Percentiles rank a stretch among this genome's conserved stretches.
These are phyloP conservation scores for Salicornia ramosissima DNA, from an alignment of 148 eudicot genomes.

Conservation along the genomic window DNA sequence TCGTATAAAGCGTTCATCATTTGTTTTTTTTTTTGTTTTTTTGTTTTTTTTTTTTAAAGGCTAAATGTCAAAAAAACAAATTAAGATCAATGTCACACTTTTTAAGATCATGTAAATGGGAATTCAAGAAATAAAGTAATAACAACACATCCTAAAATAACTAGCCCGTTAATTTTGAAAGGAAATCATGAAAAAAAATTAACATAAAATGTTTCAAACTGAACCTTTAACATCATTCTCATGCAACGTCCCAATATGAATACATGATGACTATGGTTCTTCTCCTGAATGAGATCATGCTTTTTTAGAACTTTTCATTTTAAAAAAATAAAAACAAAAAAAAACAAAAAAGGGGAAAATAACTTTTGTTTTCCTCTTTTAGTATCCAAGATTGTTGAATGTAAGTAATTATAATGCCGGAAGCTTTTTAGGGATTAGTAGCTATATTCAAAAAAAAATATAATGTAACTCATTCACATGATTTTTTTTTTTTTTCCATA, in stretches of 20 bases:
- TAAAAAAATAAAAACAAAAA: background rate
- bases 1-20: too few relatives aligned
- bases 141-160: background rate
- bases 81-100: background rate
- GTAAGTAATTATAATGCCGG: slow-evolving; percentile 8
- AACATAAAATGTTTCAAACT: background rate
- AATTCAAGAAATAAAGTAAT: background rate
- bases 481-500: background rate
- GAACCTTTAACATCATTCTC: slow-evolving; percentile 12
- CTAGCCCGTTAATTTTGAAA: background rate
- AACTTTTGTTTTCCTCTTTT: background rate
- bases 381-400: slow-evolving; percentile 1
- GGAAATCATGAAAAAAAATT: background rate
- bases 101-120: background rate
- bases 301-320: background rate
- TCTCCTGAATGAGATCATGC: background rate
- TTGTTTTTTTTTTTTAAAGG: too few relatives aligned
- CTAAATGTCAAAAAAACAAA: background rate
- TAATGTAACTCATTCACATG: too few relatives aligned
- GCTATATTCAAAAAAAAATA: background rate
- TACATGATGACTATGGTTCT: background rate
- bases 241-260: slow-evolving; percentile 13
- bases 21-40: too few relatives aligned
- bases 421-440: slow-evolving; percentile 13
- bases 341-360: too few relatives aligned